Evolutionary conservation across 2,329 filamentous ascomycete genomes (phyloP).

Genomic region (Xylaria sp.): DNA sequence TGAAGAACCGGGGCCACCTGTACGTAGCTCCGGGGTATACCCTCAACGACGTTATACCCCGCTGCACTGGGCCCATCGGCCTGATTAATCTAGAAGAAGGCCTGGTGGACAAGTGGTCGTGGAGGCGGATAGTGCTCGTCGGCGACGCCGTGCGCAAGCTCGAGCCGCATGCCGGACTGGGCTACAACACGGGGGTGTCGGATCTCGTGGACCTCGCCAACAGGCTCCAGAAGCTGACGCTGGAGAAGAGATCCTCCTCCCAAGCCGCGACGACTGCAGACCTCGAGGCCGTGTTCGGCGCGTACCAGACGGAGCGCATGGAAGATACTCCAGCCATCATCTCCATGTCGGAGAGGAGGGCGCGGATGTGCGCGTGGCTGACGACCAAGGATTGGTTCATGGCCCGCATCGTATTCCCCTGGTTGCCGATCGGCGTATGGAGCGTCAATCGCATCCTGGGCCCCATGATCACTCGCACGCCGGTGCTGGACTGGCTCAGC

Average conservation of each 20-base stretch:
- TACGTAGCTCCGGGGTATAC: conserved; percentile 33
- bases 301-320: conserved; percentile 33
- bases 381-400: conserved; percentile 29
- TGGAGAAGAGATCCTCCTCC: not conserved
- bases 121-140: conserved; percentile 42
- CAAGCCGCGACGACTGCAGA: conserved; percentile 19
- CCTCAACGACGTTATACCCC: conserved; percentile 37
- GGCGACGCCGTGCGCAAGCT: conserved; percentile 46
- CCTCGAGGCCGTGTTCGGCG: conserved; percentile 32
- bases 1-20: conserved; percentile 36
- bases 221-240: conserved; percentile 30
- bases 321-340: conserved; percentile 32
- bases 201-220: conserved; percentile 39
- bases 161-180: conserved; percentile 43
- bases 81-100: conserved; percentile 45
- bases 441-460: conserved; percentile 22
- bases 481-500: conserved; percentile 36
- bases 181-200: conserved; percentile 42
- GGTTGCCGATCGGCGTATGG: conserved; percentile 15
- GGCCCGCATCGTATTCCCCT: conserved; percentile 23
- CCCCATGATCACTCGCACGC: conserved; percentile 25
- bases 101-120: conserved; percentile 40
- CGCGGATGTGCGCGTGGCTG: conserved; percentile 30
- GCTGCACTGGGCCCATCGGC: conserved; percentile 23
- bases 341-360: conserved; percentile 26